Conservation (phyloP, 2,329 filamentous ascomycete genomes). For the Aureobasidium vineae region DNA sequence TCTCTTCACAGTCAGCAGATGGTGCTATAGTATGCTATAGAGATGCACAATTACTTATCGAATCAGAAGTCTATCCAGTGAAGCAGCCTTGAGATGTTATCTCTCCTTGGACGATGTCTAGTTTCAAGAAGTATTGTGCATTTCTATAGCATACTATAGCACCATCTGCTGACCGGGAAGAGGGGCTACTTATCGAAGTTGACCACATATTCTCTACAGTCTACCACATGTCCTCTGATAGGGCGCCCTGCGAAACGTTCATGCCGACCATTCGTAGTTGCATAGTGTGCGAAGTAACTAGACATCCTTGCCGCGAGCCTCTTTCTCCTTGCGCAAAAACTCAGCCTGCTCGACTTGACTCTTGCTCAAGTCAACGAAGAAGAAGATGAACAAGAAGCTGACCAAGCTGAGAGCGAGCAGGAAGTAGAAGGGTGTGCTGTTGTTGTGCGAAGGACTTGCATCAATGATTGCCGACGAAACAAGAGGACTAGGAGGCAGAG, state of each 20-base stretch:
- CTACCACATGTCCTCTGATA: too few relatives aligned
- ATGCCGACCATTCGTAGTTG: background rate
- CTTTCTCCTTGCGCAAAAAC: slow-evolving; percentile 48
- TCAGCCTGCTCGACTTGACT: slow-evolving; percentile 58
- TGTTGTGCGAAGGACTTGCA: slow-evolving; percentile 56
- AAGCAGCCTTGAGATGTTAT: too few relatives aligned
- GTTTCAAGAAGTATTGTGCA: too few relatives aligned
- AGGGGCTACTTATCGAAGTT: too few relatives aligned
- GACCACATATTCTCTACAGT: too few relatives aligned
- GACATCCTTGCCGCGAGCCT: background rate
- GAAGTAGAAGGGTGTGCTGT: slow-evolving; percentile 65
- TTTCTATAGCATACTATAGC: too few relatives aligned
- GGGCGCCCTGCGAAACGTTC: background rate
- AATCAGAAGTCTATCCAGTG: too few relatives aligned
- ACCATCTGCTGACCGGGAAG: too few relatives aligned
- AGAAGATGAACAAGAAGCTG: slow-evolving; percentile 54
- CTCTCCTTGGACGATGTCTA: too few relatives aligned
- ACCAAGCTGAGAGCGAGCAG: slow-evolving; percentile 58
- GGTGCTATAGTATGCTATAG: too few relatives aligned
- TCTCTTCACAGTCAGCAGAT: too few relatives aligned
- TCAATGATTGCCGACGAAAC: slow-evolving; percentile 70
- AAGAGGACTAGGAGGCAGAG: slow-evolving; percentile 45
- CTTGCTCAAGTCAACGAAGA: slow-evolving; percentile 61
- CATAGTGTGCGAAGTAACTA: background rate
- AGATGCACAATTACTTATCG: too few relatives aligned